A percentile compares a stretch with the other conserved stretches of the same genome.
Conservation (phyloP, 768 basidiomycete species). For the Epithele typhae region DNA sequence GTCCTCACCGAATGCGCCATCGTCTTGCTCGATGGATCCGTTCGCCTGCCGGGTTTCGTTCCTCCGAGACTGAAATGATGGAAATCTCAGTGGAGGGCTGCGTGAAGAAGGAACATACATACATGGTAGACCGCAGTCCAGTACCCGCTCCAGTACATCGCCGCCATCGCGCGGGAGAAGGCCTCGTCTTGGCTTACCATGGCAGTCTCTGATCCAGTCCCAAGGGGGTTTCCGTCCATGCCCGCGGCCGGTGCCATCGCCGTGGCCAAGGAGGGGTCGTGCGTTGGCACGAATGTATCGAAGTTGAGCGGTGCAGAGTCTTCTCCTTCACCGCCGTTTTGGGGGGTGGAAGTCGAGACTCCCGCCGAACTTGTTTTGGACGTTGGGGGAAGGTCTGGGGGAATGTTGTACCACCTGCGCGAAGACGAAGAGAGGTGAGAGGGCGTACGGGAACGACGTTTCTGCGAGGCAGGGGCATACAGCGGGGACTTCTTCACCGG, state of each 20-base stretch:
- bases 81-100: neutral
- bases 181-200: constrained; percentile 68
- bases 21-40: constrained; percentile 17
- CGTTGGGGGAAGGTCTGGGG: constrained; percentile 29
- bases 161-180: constrained; percentile 66
- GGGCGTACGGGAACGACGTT: neutral
- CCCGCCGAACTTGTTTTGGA: constrained; percentile 12
- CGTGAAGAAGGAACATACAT: constrained; percentile 19
- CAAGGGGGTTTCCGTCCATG: neutral
- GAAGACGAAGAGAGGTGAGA: neutral
- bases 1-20: constrained; percentile 1
- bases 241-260: constrained; percentile 13
- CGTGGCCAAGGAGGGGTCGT: constrained; percentile 58
- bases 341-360: constrained; percentile 4
- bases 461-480: constrained; percentile 32
- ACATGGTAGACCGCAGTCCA: constrained; percentile 87
- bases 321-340: constrained; percentile 3
- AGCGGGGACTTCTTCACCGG: constrained; percentile 67
- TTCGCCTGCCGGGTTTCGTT: constrained; percentile 4
- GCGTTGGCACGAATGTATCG: constrained; percentile 62
- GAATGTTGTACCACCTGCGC: constrained; percentile 77
- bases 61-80: constrained; percentile 8
- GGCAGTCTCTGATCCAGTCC: constrained; percentile 6
- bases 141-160: constrained; percentile 87
- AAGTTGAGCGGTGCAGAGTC: constrained; percentile 68